Evolutionary conservation across 768 basidiomycete genomes (phyloP), one percentile per base, ranked within the genome.

Genomic region (Tulasnella sp.): DNA sequence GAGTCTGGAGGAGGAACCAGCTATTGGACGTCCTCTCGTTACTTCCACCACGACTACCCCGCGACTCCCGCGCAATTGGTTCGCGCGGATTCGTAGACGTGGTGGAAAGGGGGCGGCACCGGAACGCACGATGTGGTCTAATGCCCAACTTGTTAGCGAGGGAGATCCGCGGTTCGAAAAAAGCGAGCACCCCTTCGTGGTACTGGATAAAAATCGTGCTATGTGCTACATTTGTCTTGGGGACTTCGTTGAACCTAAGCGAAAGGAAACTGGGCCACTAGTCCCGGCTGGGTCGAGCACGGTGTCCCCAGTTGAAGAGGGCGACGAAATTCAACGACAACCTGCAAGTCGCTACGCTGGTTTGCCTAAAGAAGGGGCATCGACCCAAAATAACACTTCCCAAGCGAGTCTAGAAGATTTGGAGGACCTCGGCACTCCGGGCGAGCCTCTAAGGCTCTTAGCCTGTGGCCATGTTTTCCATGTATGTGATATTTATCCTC

Each of bases 381-480:
- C 79, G 24, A 73, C 79, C 81, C 80, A 84, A 81, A 82, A 83
- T 71, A 42, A 31, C 31, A n/a, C 31, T 14, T 4, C n/a, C 16
- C 83, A 83, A 48, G 82, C 85, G 46, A 85, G 38, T 62, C 62
- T n/a, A 62, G 58, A 62, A 62, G 68, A 21, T 12, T n/a, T 42
- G 3, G 71, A 79, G 18, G 42, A 85, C 18, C 87, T 87, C 80
- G 88, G 87, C 80, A 86, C 87, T 21, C 84, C 85, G 81, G 84
- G 85, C n/a, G 83, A 94, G 80, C 94, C 94, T 7, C 85, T 97
- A 81, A 87, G 95, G 83, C 84, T 94, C 52, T 85, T 96, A 75
- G 87, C 87, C 2, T 97, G 96, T 82, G 92, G 92, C 2, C 96
- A 97, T 87, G 93, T 93, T 73, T 97, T 95, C 85, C 96, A 97